phyloP scores from a whole-genome alignment of 2,329 filamentous ascomycete species.

The Albifimbria verrucaria region DNA sequence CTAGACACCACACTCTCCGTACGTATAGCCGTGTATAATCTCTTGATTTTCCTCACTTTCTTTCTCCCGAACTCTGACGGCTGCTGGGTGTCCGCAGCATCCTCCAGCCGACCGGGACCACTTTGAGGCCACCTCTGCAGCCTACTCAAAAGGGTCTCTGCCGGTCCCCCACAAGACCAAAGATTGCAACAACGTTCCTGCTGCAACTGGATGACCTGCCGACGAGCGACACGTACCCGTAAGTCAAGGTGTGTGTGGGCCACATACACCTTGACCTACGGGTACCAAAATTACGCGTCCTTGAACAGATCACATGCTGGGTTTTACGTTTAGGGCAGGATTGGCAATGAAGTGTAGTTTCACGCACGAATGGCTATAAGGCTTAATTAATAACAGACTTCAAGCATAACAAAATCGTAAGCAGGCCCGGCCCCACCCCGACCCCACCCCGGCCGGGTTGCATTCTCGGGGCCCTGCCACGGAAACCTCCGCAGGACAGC shows the following conservation, averaged over 20 bases:
- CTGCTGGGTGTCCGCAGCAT: not conserved
- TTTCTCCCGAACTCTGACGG: not conserved
- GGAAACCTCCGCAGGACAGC: no score
- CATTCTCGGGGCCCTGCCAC: no score
- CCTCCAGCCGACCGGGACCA: not conserved
- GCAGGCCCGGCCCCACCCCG: no score
- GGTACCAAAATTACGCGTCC: not conserved
- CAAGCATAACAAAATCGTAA: no score
- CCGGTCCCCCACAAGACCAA: not conserved
- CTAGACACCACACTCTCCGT: slow-evolving; percentile 1
- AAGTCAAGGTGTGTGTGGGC: no score
- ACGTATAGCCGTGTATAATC: not conserved
- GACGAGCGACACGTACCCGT: not conserved
- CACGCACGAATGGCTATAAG: not conserved
- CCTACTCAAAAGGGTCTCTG: not conserved
- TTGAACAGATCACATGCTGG: not conserved
- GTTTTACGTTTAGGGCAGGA: not conserved
- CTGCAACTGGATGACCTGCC: not conserved
- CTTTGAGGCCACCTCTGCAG: not conserved
- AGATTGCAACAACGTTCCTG: not conserved
- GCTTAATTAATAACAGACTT: no score
- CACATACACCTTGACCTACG: no score
- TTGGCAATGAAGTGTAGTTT: not conserved
- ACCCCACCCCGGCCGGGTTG: no score
- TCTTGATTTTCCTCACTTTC: not conserved